Percentiles rank a stretch among this genome's conserved stretches.
These are phyloP conservation scores for Filosporella fistucella DNA, from an alignment of 495 filamentous ascomycete species.

Conservation along the genomic window DNA sequence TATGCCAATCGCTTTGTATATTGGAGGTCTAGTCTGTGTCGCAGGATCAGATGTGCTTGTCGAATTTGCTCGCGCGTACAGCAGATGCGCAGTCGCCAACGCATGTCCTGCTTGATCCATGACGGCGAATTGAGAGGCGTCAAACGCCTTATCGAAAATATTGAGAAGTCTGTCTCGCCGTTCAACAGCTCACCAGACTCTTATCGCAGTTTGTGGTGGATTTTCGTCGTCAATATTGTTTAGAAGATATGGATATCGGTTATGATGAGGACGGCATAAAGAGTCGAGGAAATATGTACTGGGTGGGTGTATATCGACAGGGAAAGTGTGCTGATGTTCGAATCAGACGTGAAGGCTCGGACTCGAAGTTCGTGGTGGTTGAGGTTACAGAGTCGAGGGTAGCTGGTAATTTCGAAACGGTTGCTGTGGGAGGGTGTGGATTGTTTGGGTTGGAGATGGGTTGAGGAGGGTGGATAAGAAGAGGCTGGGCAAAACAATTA, in stretches of 20 bases:
- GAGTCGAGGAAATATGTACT: conserved; percentile 4
- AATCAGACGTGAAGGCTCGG: conserved; percentile 4
- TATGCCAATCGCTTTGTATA: conserved; percentile 86
- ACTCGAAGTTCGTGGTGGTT: not conserved
- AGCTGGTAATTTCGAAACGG: conserved; percentile 16
- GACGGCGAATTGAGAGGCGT: conserved; percentile 11
- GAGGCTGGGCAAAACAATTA: too few relatives aligned
- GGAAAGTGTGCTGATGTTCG: conserved; percentile 11
- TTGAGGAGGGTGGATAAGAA: not conserved
- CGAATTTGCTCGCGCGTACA: conserved; percentile 41
- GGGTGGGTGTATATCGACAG: conserved; percentile 8
- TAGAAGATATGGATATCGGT: not conserved
- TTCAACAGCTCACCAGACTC: not conserved
- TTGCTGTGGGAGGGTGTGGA: conserved; percentile 16
- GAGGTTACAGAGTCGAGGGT: conserved; percentile 10
- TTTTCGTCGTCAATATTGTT: not conserved
- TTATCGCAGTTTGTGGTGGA: not conserved
- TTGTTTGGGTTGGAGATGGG: conserved; percentile 8
- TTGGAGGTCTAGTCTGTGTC: conserved; percentile 16
- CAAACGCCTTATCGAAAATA: conserved; percentile 6
- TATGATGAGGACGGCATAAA: conserved; percentile 8
- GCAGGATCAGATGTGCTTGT: conserved; percentile 11
- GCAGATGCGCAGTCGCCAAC: conserved; percentile 37
- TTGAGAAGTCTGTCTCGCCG: not conserved
- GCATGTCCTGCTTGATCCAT: conserved; percentile 45